These are phyloP conservation scores for Dictyophora rubrovolvata DNA, from an alignment of 768 basidiomycete species.

Conservation along the genomic window DNA sequence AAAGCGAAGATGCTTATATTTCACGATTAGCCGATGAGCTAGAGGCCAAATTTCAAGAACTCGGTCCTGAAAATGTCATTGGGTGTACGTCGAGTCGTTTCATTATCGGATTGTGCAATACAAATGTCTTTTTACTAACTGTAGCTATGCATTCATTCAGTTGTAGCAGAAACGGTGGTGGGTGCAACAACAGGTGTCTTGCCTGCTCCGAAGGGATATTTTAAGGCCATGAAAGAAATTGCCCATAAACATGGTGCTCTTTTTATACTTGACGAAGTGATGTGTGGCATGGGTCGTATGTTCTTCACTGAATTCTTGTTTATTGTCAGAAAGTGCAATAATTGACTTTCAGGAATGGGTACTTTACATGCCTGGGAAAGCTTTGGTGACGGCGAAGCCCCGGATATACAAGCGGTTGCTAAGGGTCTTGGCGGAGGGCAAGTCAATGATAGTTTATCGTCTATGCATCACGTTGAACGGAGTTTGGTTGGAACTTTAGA, in stretches of 20 bases:
- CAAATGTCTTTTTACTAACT: slow-evolving; percentile 10
- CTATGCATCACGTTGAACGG: not conserved
- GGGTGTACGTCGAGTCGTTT: slow-evolving; percentile 45
- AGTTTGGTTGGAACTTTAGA: slow-evolving; percentile 27
- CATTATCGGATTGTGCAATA: not conserved
- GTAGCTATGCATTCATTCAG: slow-evolving; percentile 26
- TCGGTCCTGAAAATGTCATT: slow-evolving; percentile 75
- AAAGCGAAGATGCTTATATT: slow-evolving; percentile 74
- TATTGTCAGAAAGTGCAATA: not conserved
- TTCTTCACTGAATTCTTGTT: slow-evolving; percentile 10
- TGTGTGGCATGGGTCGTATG: slow-evolving; percentile 87
- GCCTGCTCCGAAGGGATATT: slow-evolving; percentile 73
- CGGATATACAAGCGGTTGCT: slow-evolving; percentile 82
- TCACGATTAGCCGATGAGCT: slow-evolving; percentile 68
- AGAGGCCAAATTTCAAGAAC: slow-evolving; percentile 73
- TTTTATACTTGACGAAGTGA: slow-evolving; percentile 85
- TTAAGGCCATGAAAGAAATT: slow-evolving; percentile 75
- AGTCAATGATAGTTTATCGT: not conserved
- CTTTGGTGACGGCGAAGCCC: slow-evolving; percentile 64
- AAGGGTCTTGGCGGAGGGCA: slow-evolving; percentile 88
- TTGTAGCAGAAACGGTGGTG: slow-evolving; percentile 79
- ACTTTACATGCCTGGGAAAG: slow-evolving; percentile 81
- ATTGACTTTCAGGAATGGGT: slow-evolving; percentile 55
- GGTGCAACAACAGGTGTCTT: slow-evolving; percentile 77
- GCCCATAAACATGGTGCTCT: slow-evolving; percentile 39